Evolutionary conservation across 306 rosid genomes (phyloP).

Genomic region (Biancaea sappan): DNA sequence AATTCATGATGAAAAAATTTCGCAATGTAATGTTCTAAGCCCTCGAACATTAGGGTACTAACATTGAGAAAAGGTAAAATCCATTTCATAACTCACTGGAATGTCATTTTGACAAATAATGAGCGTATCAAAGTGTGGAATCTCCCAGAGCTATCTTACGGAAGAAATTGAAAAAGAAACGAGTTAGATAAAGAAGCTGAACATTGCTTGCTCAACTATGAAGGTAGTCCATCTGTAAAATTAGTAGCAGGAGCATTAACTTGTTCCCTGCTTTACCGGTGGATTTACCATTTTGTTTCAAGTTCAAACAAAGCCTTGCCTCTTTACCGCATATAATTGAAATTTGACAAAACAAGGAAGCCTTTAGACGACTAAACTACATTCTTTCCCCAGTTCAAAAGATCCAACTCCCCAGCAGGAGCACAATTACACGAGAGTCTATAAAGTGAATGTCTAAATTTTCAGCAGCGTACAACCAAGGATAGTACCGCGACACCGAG

Average conservation of each 20-base stretch:
- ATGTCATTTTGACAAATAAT: background rate
- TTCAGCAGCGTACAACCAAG: slow-evolving; percentile 86
- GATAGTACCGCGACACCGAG: slow-evolving; percentile 84
- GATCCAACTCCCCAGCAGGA: slow-evolving; percentile 37
- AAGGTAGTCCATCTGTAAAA: slow-evolving; percentile 7
- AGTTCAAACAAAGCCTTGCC: slow-evolving; percentile 27
- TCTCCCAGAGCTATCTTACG: slow-evolving; percentile 2
- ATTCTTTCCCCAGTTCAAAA: slow-evolving; percentile 42
- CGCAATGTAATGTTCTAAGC: background rate
- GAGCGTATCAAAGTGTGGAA: background rate
- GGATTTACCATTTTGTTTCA: slow-evolving; percentile 23
- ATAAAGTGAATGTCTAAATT: slow-evolving; percentile 57
- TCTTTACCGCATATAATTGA: slow-evolving; percentile 31
- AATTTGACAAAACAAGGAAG: slow-evolving; percentile 43
- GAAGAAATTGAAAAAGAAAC: background rate
- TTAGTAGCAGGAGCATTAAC: background rate
- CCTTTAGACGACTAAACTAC: slow-evolving; percentile 40
- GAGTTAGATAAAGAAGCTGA: background rate
- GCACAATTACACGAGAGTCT: slow-evolving; percentile 42
- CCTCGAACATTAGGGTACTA: background rate
- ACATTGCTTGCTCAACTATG: background rate
- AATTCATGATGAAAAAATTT: too few relatives aligned
- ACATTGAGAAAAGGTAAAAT: background rate
- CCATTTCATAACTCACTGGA: slow-evolving; percentile 13
- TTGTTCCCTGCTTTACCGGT: slow-evolving; percentile 29